Conservation (phyloP, 176 grass and related monocot genomes). For the Musa itinerans region DNA sequence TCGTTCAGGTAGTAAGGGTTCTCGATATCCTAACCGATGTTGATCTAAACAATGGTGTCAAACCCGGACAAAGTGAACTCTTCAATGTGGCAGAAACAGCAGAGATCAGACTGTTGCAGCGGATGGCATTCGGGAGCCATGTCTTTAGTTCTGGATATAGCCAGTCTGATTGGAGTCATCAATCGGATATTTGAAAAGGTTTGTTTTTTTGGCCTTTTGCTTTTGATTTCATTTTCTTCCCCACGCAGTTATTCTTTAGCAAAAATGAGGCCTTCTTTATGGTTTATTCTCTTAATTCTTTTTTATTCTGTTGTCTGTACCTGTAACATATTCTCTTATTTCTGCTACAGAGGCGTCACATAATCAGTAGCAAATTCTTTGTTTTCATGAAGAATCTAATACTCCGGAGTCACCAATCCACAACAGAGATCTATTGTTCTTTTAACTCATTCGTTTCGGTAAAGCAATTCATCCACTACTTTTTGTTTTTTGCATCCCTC, state of each 20-base stretch:
- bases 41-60: conserved; percentile 74
- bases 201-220: neutral
- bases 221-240: neutral
- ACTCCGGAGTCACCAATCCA: neutral
- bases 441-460: no score
- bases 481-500: no score
- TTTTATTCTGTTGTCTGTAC: conserved; percentile 1
- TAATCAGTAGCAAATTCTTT: neutral
- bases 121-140: conserved; percentile 86
- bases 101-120: conserved; percentile 68
- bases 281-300: neutral
- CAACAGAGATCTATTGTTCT: no score
- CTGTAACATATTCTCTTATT: neutral
- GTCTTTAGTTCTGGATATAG: conserved; percentile 63
- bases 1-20: conserved; percentile 61
- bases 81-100: conserved; percentile 62
- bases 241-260: neutral
- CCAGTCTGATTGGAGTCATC: conserved; percentile 28
- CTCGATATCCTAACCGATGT: conserved; percentile 67
- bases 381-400: neutral
- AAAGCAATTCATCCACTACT: no score
- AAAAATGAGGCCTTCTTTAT: neutral
- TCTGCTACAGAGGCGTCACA: neutral
- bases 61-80: conserved; percentile 73
- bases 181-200: neutral